These are phyloP conservation scores for Yarrowia sp. DNA, from an alignment of 805 yeast species.

Conservation along the genomic window DNA sequence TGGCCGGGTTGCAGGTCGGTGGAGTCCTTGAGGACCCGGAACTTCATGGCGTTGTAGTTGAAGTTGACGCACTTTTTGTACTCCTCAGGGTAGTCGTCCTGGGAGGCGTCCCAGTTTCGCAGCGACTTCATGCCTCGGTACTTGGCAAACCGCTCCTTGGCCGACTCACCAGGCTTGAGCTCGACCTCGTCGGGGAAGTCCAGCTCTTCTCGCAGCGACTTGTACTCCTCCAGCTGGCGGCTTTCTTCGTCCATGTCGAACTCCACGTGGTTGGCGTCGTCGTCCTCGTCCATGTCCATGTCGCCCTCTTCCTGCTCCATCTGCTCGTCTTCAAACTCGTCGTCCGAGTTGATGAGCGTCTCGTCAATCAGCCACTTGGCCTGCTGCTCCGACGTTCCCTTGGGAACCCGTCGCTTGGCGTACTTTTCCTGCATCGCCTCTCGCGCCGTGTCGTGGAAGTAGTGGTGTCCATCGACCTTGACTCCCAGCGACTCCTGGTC, in stretches of 20 bases:
- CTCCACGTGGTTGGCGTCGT: constrained; percentile 63
- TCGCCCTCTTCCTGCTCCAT: constrained; percentile 44
- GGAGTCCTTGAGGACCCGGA: constrained; percentile 68
- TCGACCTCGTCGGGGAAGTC: constrained; percentile 98
- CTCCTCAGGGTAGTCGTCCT: constrained; percentile 77
- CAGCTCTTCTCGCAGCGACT: constrained; percentile 74
- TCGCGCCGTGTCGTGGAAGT: constrained; percentile 53
- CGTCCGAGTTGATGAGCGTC: constrained; percentile 55
- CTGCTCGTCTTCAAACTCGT: constrained; percentile 49
- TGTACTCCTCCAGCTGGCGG: constrained; percentile 72
- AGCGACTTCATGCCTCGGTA: constrained; percentile 89
- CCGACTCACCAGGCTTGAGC: constrained; percentile 75
- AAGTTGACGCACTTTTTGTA: constrained; percentile 80
- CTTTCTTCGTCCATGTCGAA: constrained; percentile 82
- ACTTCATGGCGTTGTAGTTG: constrained; percentile 78
- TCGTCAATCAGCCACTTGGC: constrained; percentile 68
- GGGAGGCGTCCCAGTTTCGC: constrained; percentile 88
- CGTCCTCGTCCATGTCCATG: constrained; percentile 55
- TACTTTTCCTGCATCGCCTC: constrained; percentile 44
- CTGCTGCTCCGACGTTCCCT: constrained; percentile 79
- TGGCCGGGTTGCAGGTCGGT: constrained; percentile 67
- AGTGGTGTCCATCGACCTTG: constrained; percentile 63
- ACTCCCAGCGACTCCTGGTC: constrained; percentile 50
- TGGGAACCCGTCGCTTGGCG: constrained; percentile 59
- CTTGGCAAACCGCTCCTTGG: constrained; percentile 72